Conservation (phyloP, 768 basidiomycete species). For the Tephrocybe sp. region DNA sequence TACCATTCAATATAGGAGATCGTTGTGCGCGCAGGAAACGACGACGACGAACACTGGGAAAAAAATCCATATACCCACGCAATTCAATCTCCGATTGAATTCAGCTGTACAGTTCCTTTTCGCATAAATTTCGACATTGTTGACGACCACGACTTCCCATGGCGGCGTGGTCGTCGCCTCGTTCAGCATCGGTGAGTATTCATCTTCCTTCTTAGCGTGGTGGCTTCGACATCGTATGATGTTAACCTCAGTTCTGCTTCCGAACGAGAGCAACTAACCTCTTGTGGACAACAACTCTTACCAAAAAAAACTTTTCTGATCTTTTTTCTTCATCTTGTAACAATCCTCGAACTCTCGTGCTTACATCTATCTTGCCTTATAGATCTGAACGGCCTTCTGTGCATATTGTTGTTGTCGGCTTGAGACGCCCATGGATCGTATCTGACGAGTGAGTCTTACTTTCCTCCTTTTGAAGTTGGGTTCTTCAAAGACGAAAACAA, state of each 20-base stretch:
- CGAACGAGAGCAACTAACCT: constrained; percentile 68
- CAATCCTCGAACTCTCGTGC: constrained; percentile 8
- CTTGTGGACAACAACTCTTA: constrained; percentile 65
- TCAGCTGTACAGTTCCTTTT: constrained; percentile 39
- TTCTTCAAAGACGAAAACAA: constrained; percentile 59
- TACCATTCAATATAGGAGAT: constrained; percentile 22
- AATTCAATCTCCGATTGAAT: constrained; percentile 29
- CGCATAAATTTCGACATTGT: constrained; percentile 2
- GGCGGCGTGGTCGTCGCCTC: neutral
- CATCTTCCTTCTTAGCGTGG: neutral
- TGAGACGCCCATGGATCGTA: no score
- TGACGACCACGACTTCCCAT: constrained; percentile 8
- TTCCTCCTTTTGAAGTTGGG: neutral
- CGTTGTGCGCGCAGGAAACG: no score
- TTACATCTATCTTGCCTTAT: constrained; percentile 17
- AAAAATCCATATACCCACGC: neutral
- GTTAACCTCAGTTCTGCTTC: constrained; percentile 62
- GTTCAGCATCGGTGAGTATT: constrained; percentile 19
- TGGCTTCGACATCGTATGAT: constrained; percentile 8
- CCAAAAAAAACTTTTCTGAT: constrained; percentile 60
- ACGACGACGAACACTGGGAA: neutral
- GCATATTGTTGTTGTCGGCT: no score
- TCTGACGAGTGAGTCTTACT: constrained; percentile 18
- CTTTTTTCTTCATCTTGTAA: constrained; percentile 15
- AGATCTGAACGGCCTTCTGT: no score